Conservation (phyloP, 2,329 filamentous ascomycete species). For the Fusarium liriodendri region DNA sequence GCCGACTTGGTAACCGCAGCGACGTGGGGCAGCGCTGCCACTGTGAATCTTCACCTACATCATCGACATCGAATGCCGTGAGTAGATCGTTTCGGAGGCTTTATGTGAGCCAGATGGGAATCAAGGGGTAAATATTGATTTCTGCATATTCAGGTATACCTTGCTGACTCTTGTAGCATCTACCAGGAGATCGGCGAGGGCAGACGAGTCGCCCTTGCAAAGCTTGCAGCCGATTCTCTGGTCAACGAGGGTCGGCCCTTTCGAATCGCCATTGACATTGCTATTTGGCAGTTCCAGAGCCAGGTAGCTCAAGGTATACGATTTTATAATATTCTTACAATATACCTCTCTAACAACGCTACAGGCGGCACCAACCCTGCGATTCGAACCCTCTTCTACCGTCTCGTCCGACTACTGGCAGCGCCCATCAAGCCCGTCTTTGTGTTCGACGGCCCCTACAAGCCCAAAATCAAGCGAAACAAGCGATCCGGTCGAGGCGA, state of each 20-base stretch:
- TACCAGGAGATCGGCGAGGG: constrained; percentile 90
- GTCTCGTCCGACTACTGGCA: constrained; percentile 80
- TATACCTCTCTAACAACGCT: constrained; percentile 11
- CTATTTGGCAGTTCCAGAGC: constrained; percentile 97
- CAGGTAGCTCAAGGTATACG: constrained; percentile 78
- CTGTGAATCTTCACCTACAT: constrained; percentile 33
- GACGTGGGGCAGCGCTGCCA: constrained; percentile 41
- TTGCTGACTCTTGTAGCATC: constrained; percentile 67
- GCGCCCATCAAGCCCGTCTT: constrained; percentile 88
- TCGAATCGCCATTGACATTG: constrained; percentile 90
- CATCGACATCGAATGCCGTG: constrained; percentile 22
- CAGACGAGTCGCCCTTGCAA: constrained; percentile 82
- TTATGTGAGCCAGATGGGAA: constrained; percentile 63
- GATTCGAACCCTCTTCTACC: constrained; percentile 91
- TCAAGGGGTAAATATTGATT: constrained; percentile 65
- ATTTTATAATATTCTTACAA: not conserved
- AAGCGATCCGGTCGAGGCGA: constrained; percentile 76
- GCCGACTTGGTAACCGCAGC: constrained; percentile 43
- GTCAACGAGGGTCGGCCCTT: constrained; percentile 77
- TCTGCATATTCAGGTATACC: too few relatives aligned
- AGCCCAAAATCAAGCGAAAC: constrained; percentile 89
- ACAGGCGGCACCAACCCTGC: constrained; percentile 88
- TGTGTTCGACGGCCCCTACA: constrained; percentile 88
- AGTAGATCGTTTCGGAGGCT: constrained; percentile 15
- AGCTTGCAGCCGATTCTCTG: constrained; percentile 82